Percentiles rank a stretch among this genome's conserved stretches.
phyloP scores from a whole-genome alignment of 495 filamentous ascomycete species.

The Penicillium dipodomyicola region DNA sequence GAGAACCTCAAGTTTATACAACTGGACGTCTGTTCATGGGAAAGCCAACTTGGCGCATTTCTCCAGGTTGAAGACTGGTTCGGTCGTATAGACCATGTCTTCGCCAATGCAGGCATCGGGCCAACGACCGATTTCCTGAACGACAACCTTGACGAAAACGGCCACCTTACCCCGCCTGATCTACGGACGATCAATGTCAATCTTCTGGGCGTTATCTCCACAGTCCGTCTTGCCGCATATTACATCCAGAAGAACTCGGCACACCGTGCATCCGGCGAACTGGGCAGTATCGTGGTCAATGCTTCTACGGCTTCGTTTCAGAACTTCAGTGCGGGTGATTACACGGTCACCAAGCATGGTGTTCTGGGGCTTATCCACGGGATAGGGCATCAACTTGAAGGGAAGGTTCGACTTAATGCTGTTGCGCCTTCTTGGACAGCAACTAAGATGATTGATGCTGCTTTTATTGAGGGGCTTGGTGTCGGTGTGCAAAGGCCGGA shows the following conservation, averaged over 20 bases:
- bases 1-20: conserved; percentile 29
- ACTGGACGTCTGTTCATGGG: conserved; percentile 45
- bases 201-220: conserved; percentile 43
- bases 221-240: conserved; percentile 35
- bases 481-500: conserved; percentile 30
- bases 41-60: conserved; percentile 40
- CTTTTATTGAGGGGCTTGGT: conserved; percentile 24
- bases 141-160: conserved; percentile 38
- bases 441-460: conserved; percentile 30
- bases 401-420: conserved; percentile 38
- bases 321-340: conserved; percentile 37
- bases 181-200: conserved; percentile 43
- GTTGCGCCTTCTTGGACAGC: conserved; percentile 45
- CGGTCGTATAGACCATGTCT: conserved; percentile 49
- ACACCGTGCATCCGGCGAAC: conserved; percentile 18
- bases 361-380: conserved; percentile 38
- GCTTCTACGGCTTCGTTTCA: conserved; percentile 40
- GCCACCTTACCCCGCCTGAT: conserved; percentile 42
- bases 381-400: conserved; percentile 14
- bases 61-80: conserved; percentile 34
- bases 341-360: conserved; percentile 41
- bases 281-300: conserved; percentile 39
- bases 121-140: conserved; percentile 40
- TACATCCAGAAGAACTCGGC: conserved; percentile 31
- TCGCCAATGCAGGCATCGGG: conserved; percentile 49